Base-by-base conservation (phyloP, 495 filamentous ascomycete genomes). In the Parachaetomium inaequale region DNA sequence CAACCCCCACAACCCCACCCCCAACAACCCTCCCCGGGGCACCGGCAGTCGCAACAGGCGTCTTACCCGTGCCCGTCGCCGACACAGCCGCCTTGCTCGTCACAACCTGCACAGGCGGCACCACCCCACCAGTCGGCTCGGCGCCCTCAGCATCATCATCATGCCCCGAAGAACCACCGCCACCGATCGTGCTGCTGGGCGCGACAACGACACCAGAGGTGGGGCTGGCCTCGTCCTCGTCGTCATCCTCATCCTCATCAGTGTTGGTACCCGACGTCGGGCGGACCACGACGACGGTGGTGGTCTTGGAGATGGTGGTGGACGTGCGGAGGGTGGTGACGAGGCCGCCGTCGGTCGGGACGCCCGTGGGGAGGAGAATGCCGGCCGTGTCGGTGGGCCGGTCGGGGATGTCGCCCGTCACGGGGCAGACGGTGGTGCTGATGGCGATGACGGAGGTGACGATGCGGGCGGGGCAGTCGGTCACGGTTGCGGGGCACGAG, bases 401-500 rank as follows among this genome's bases (percentile, higher is more conserved):
- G 65, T 29, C 66, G 55, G 67, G 53, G 50, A 32, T 66, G 65
- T 26, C 66, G 57, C 47, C 75, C 50, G 73, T 72, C 11, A 84
- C 80, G 34, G 86, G 83, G 68, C 80, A 83, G 59, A 86, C 71
- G 42, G 86, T 87, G 23, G 85, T 88, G 36, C 79, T 82, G 63
- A 86, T 62, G n/a, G 84, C 70, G 65, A 86, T 77, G 25, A 82
- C 78, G 15, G 84, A 85, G 28, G 81, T 77, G 2, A 84, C 79
- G 57, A 76, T 63, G 75, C 82, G 50, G 72, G 84, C 23, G 70
- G 85, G 85, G 75, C 86, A 88, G 68, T 84, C 71, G 56, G 81
- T 83, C n/a, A 87, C 80, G 7, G 73, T 79, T 1, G 85, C 70
- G 8, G 78, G 77, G 68, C 84, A 87, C 59, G 78, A 81, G 4